phyloP scores from a whole-genome alignment of 192 early-diverging fungal genomes.

The Podochytrium sp. region DNA sequence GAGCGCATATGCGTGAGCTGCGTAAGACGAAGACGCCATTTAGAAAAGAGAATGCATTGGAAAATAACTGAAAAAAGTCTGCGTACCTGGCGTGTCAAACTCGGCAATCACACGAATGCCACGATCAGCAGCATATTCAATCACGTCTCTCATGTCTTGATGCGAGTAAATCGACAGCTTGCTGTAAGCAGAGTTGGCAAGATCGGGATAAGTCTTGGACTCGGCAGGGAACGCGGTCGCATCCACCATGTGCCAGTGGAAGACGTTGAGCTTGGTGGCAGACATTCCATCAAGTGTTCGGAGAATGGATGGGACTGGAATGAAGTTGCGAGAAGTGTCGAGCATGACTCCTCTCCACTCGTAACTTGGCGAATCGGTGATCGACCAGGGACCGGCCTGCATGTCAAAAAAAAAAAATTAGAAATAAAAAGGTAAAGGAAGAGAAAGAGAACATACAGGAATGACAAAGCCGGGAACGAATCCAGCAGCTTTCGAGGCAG shows the following conservation, averaged over 20 bases:
- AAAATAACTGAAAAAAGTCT: no score
- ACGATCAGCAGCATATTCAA: conserved; percentile 71
- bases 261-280: conserved; percentile 28
- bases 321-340: conserved; percentile 46
- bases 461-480: conserved; percentile 16
- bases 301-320: conserved; percentile 33
- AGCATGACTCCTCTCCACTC: conserved; percentile 37
- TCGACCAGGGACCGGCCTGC: not conserved
- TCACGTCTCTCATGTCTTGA: conserved; percentile 66
- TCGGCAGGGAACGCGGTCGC: conserved; percentile 30
- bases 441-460: not conserved
- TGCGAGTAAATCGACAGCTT: conserved; percentile 55
- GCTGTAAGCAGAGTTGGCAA: conserved; percentile 4
- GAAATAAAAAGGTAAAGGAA: not conserved
- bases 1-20: conserved; percentile 4
- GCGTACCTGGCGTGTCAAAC: conserved; percentile 66
- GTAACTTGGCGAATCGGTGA: conserved; percentile 19
- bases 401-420: not conserved
- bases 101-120: conserved; percentile 91
- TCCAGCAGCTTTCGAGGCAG: not conserved
- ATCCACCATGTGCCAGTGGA: conserved; percentile 50
- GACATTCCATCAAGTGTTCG: conserved; percentile 35
- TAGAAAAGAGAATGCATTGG: no score
- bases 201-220: conserved; percentile 2
- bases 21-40: no score